A percentile compares a stretch with the other conserved stretches of the same genome.
phyloP scores from a whole-genome alignment of 2,329 filamentous ascomycete genomes.

The Nannizziopsis arthrosporioides region DNA sequence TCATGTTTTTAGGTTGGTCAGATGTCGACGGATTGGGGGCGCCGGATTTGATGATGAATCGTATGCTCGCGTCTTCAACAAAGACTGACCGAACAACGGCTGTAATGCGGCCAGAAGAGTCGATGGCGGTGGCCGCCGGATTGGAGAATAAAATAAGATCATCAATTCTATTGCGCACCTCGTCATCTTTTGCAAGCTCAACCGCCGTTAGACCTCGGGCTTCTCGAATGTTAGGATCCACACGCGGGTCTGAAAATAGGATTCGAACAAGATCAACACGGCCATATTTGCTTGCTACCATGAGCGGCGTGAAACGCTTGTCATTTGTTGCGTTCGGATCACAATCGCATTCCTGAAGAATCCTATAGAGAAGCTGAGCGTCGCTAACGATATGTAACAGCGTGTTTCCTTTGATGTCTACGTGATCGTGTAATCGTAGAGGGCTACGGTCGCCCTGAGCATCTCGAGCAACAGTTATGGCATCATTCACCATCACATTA shows the following conservation, averaged over 20 bases:
- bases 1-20: conserved; percentile 46
- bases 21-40: conserved; percentile 47
- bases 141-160: conserved; percentile 77
- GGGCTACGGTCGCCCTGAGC: conserved; percentile 66
- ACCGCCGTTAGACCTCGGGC: conserved; percentile 82
- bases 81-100: conserved; percentile 93
- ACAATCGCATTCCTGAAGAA: conserved; percentile 78
- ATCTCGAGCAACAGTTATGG: conserved; percentile 59
- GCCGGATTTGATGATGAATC: conserved; percentile 87
- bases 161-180: conserved; percentile 91
- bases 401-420: conserved; percentile 87
- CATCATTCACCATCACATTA: conserved; percentile 72
- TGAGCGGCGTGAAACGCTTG: conserved; percentile 84
- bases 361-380: conserved; percentile 58
- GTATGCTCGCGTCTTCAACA: conserved; percentile 87
- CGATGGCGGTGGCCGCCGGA: conserved; percentile 40
- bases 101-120: conserved; percentile 69
- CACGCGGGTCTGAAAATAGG: conserved; percentile 74
- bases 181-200: conserved; percentile 93
- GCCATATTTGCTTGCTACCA: conserved; percentile 98
- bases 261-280: conserved; percentile 83
- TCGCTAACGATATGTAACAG: conserved; percentile 93
- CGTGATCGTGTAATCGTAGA: conserved; percentile 84
- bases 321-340: conserved; percentile 94
- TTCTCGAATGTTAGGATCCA: conserved; percentile 76